A percentile compares a stretch with the other conserved stretches of the same genome.
Evolutionary conservation across 371 early-diverging fungal species (phyloP).

Genomic region (Saksenaea oblongispora): DNA sequence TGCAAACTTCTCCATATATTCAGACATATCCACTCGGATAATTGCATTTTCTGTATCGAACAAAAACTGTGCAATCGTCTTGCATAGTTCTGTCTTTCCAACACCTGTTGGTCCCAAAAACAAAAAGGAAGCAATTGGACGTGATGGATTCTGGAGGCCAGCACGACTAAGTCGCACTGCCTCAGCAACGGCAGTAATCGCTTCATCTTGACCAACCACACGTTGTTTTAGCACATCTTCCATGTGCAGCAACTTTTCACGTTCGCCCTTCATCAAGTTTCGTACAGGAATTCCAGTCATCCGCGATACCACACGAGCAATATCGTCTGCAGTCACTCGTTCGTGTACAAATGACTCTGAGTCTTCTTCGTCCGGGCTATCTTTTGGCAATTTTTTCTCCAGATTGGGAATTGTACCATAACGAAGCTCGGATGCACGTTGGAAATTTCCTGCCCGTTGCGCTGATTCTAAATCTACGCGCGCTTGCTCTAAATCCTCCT

Average conservation of each 20-base stretch:
- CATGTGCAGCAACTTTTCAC: slow-evolving; percentile 81
- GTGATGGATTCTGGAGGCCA: slow-evolving; percentile 66
- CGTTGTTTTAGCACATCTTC: slow-evolving; percentile 67
- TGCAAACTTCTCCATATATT: slow-evolving; percentile 74
- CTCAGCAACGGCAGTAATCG: slow-evolving; percentile 74
- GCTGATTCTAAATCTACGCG: slow-evolving; percentile 77
- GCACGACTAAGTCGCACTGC: slow-evolving; percentile 76
- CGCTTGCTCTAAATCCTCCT: slow-evolving; percentile 76
- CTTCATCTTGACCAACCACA: slow-evolving; percentile 88
- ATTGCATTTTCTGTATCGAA: slow-evolving; percentile 90
- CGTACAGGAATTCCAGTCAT: slow-evolving; percentile 91
- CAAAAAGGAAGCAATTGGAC: slow-evolving; percentile 89
- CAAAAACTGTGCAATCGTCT: slow-evolving; percentile 84
- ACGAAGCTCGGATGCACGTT: slow-evolving; percentile 77
- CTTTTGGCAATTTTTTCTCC: slow-evolving; percentile 68
- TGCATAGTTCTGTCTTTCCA: slow-evolving; percentile 90
- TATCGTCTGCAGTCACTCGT: slow-evolving; percentile 84
- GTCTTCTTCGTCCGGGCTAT: slow-evolving; percentile 54
- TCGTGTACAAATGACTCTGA: slow-evolving; percentile 74
- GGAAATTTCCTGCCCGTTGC: slow-evolving; percentile 74
- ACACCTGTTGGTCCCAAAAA: slow-evolving; percentile 95
- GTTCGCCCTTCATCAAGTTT: slow-evolving; percentile 79
- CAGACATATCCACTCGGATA: slow-evolving; percentile 91
- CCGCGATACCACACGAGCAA: slow-evolving; percentile 83
- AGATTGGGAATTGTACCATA: slow-evolving; percentile 90